A percentile compares a stretch with the other conserved stretches of the same genome.
phyloP scores from a whole-genome alignment of 2,329 filamentous ascomycete genomes.

The Didymosphaeria variabile region DNA sequence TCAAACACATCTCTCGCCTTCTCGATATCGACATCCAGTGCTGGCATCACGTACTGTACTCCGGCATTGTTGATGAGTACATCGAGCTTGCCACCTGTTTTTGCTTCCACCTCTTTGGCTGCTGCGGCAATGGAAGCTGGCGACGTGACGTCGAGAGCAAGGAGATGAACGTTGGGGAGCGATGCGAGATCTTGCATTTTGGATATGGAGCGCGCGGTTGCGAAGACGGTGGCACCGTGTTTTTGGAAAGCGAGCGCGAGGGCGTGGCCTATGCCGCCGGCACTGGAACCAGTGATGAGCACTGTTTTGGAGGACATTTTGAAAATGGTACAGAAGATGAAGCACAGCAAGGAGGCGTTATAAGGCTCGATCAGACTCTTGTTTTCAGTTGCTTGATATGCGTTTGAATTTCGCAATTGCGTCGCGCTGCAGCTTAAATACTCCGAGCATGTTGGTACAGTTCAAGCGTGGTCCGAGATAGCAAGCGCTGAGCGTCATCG shows the following conservation, averaged over 20 bases:
- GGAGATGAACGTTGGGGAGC: constrained; percentile 32
- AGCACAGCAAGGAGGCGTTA: too few relatives aligned
- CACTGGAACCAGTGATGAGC: constrained; percentile 17
- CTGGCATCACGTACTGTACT: constrained; percentile 42
- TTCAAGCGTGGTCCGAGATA: neutral
- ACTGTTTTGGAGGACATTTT: constrained; percentile 11
- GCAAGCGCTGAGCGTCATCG: neutral
- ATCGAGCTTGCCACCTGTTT: constrained; percentile 25
- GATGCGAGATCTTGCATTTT: constrained; percentile 9
- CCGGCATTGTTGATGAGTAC: constrained; percentile 57
- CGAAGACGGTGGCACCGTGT: constrained; percentile 33
- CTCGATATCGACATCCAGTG: constrained; percentile 34
- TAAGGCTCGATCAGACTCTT: too few relatives aligned
- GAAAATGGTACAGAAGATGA: neutral
- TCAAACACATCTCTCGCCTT: constrained; percentile 26
- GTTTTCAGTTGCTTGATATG: neutral
- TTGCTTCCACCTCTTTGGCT: constrained; percentile 6
- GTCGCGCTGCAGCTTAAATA: neutral
- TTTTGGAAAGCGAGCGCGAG: constrained; percentile 64
- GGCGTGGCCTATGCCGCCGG: constrained; percentile 63
- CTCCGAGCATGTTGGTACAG: neutral
- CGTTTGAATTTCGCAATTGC: neutral
- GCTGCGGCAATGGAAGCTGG: constrained; percentile 17
- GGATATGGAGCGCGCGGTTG: constrained; percentile 18
- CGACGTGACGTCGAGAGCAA: constrained; percentile 23